Base-by-base conservation (phyloP, 495 filamentous ascomycete genomes). In the Penicillium argentinense region DNA sequence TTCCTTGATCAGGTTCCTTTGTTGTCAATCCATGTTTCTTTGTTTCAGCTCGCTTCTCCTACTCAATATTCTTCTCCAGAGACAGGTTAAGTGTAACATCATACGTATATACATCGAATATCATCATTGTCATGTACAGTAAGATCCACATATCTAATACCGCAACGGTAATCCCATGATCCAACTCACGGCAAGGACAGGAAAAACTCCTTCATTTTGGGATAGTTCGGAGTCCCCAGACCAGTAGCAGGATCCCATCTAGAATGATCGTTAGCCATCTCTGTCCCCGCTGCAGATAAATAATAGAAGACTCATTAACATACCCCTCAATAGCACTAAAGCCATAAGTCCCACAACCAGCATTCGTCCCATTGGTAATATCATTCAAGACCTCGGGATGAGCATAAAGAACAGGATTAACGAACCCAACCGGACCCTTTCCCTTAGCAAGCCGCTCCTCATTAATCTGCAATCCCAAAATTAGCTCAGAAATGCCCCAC, bases 171-270 rank as follows among this genome's bases (percentile, higher is more conserved):
- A n/a, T n/a, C n/a, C n/a, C n/a, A n/a, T n/a, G n/a, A n/a, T n/a
- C n/a, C n/a, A 33, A 26, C 42, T 51, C 33, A 72, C 5, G 63
- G 65, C 49, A 70, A 26, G 16, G 39, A 47, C 44, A 72, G 37
- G 41, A 71, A 73, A 33, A 74, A 42, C 7, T 67, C 53, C 64
- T 73, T 59, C 63, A 82, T 36, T 52, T 69, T 75, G 3, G 63
- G 60, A 53, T 71, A 82, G 45, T 76, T 76, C 2, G 78, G 77
- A 14, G 78, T 76, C 11, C 76, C 78, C 33, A 81, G 47, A 8
- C 80, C 75, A 21, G 76, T 79, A 0, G 74, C 76, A 1, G 77
- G 76, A 55, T 81, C 78, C 78, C 77, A 72, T 47, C 64, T 62
- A 14, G 24, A 27, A 2, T 1, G n/a, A 5, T 9, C 2, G 47